Base-by-base conservation (phyloP, 1,284 basidiomycete species). In the Leccinum fuscescens region DNA sequence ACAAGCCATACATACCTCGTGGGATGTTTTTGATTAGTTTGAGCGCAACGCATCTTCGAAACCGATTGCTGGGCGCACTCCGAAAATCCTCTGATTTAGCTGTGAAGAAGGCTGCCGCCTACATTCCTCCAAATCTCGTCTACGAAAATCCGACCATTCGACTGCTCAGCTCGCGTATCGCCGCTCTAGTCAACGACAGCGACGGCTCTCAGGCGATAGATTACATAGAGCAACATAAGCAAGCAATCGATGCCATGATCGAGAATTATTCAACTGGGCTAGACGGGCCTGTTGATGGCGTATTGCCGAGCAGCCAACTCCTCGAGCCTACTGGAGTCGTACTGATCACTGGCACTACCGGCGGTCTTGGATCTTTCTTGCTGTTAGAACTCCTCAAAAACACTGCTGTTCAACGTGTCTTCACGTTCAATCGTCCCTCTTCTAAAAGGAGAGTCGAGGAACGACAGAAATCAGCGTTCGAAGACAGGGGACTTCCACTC, bases 371-470 rank as follows among this genome's bases (percentile, higher is more conserved):
- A 12, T 46, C 44, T 12, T 46, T 20, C 17, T 46, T 46, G 11
- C 44, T 46, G 17, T 46, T 17, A 3, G 44, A 46, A 3, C 17
- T 46, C 11, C 44, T 46, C 6, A 46, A 55, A 8, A 56, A 66
- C 9, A n/a, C 57, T 6, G n/a, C 31, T 2, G 64, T 74, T 0
- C 35, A 53, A 15, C 57, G 49, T 20, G 57, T 75, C 2, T 75
- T 72, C 37, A 64, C 68, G 0, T 46, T 70, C 14, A 74, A 73
- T 55, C 60, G 69, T 8, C 56, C 61, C 12, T 59, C 60, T 24
- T 54, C 56, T 31, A 35, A 39, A 14, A 54, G 27, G 3, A 22
- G 55, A 5, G 55, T 59, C 3, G 24, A 58, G 24, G 55, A 62
- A 14, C 57, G 61, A 3, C 65, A 65, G 12, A 27, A 4, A 11